phyloP scores from a whole-genome alignment of 2,329 filamentous ascomycete species.

The Diaporthe sp. region DNA sequence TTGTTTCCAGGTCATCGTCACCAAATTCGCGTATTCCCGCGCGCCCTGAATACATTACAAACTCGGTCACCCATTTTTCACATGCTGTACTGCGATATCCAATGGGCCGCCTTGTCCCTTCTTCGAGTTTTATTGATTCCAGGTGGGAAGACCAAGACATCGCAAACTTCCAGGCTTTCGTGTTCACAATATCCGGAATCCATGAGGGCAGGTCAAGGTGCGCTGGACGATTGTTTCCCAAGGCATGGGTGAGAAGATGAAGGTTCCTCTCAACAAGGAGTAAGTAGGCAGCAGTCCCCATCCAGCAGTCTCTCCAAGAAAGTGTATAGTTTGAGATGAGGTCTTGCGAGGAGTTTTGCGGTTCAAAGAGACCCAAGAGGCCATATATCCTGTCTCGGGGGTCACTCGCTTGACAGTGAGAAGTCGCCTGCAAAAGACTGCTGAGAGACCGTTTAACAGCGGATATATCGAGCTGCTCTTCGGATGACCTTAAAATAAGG shows the following conservation, averaged over 20 bases:
- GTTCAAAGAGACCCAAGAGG: not conserved
- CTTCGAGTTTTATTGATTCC: too few species aligned
- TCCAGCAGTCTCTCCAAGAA: not conserved
- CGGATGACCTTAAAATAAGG: not conserved
- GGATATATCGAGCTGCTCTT: not conserved
- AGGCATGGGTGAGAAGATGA: not conserved
- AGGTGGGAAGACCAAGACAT: too few species aligned
- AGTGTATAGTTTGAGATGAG: not conserved
- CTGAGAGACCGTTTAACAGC: not conserved
- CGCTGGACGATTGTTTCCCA: not conserved
- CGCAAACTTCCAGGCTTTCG: not conserved
- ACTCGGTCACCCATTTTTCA: not conserved
- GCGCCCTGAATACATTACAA: not conserved
- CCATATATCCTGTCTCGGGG: not conserved
- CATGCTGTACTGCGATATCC: not conserved
- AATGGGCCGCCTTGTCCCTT: too few species aligned
- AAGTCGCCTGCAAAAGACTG: not conserved
- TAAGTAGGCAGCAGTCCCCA: not conserved
- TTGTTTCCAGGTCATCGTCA: too few species aligned
- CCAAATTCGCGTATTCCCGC: too few species aligned
- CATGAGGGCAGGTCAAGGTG: not conserved
- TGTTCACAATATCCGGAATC: not conserved
- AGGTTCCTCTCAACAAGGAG: not conserved
- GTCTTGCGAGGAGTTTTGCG: not conserved
- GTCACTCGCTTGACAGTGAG: not conserved